Conservation (phyloP, 768 basidiomycete genomes). For the Boletus bicolor region DNA sequence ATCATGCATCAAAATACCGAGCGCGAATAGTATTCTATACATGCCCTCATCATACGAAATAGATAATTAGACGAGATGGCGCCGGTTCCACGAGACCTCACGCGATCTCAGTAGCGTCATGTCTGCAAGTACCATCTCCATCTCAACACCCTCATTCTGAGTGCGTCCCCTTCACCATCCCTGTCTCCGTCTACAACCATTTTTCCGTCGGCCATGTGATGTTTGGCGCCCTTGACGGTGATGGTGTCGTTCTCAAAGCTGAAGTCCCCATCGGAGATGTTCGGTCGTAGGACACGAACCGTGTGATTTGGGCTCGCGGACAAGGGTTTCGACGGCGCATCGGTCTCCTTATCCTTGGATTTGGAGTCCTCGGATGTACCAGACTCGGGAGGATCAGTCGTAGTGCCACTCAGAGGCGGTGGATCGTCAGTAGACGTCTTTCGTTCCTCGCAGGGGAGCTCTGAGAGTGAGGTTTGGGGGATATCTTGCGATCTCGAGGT, state of each 20-base stretch:
- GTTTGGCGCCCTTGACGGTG: constrained; percentile 7
- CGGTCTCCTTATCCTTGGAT: not conserved
- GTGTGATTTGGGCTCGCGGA: not conserved
- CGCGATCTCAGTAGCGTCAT: constrained; percentile 2
- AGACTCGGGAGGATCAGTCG: constrained; percentile 5
- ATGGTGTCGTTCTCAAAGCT: constrained; percentile 21
- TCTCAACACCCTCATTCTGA: constrained; percentile 27
- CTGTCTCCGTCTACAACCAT: constrained; percentile 15
- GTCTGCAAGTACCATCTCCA: constrained; percentile 24
- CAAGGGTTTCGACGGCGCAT: not conserved
- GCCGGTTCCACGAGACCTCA: not conserved
- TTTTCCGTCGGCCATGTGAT: not conserved
- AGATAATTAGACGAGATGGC: constrained; percentile 16
- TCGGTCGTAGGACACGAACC: constrained; percentile 12
- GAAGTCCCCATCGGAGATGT: constrained; percentile 22
- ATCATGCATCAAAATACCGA: not conserved
- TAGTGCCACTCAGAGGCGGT: not conserved
- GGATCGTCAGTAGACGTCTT: not conserved
- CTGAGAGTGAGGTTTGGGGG: not conserved
- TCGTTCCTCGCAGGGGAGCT: not conserved
- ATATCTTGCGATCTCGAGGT: constrained; percentile 7
- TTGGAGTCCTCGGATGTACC: not conserved
- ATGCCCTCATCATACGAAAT: constrained; percentile 10
- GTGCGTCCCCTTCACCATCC: not conserved
- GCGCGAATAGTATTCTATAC: constrained; percentile 7